Percentiles rank a stretch among this genome's conserved stretches.
These are phyloP conservation scores for Silene uniflora DNA, from an alignment of 148 eudicot genomes.

Conservation along the genomic window DNA sequence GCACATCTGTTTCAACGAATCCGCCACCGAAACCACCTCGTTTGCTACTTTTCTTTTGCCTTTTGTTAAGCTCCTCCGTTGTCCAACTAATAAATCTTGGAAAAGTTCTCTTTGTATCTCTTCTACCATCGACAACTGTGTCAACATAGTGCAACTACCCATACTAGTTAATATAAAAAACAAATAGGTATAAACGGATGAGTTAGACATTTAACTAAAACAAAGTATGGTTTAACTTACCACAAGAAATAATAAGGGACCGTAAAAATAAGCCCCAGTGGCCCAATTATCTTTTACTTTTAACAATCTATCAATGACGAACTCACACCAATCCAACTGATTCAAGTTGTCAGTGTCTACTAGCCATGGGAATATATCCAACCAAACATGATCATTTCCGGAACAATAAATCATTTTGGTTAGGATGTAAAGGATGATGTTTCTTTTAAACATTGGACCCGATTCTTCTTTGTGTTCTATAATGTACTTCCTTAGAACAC, in stretches of 20 bases:
- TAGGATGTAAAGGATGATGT: too few species aligned
- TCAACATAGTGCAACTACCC: neutral
- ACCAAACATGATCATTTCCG: too few species aligned
- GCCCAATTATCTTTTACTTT: neutral
- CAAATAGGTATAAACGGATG: neutral
- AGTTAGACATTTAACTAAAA: neutral
- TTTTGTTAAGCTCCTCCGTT: neutral
- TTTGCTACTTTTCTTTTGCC: neutral
- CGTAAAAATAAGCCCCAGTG: neutral
- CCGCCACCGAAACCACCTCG: neutral
- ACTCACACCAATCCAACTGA: neutral
- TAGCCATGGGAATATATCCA: too few species aligned
- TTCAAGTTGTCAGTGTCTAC: neutral
- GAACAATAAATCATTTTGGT: too few species aligned
- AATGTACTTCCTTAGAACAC: too few species aligned
- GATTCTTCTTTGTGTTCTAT: too few species aligned
- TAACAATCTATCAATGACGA: neutral
- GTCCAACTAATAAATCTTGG: neutral
- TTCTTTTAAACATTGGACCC: too few species aligned
- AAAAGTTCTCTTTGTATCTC: neutral
- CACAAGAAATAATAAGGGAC: conserved; percentile 1
- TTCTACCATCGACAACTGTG: neutral
- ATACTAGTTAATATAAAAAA: neutral
- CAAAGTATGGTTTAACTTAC: neutral
- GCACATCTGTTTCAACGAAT: neutral